Evolutionary conservation across 441 rosid genomes (phyloP).

Genomic region (Gossypium davidsonii): DNA sequence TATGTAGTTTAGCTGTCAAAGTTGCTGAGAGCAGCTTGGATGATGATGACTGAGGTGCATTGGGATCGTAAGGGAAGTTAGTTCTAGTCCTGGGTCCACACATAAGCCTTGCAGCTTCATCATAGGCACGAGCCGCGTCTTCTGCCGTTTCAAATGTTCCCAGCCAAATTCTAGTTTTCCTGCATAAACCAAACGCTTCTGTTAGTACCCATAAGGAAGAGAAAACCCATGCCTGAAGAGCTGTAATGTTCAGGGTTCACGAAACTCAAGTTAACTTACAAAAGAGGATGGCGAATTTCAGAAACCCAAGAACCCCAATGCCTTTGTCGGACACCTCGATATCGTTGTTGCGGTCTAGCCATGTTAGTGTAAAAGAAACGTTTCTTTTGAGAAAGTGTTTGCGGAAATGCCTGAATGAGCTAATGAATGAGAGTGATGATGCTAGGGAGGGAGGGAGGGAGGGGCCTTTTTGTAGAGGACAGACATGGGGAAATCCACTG

Average conservation of each 20-base stretch:
- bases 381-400: slow-evolving; percentile 4
- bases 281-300: slow-evolving; percentile 88
- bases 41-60: slow-evolving; percentile 53
- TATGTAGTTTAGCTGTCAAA: slow-evolving; percentile 76
- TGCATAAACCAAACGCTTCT: slow-evolving; percentile 28
- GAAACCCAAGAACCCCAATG: slow-evolving; percentile 99
- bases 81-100: slow-evolving; percentile 88
- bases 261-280: slow-evolving; percentile 37
- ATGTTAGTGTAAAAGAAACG: slow-evolving; percentile 17
- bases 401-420: too few species aligned
- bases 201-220: not conserved
- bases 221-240: not conserved
- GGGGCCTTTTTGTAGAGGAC: slow-evolving; percentile 47
- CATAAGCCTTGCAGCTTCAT: slow-evolving; percentile 95
- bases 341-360: slow-evolving; percentile 90
- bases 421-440: slow-evolving; percentile 7
- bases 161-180: slow-evolving; percentile 93
- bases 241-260: not conserved
- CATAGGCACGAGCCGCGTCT: slow-evolving; percentile 91
- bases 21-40: slow-evolving; percentile 89
- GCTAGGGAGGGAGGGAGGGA: slow-evolving; percentile 18
- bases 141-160: slow-evolving; percentile 97
- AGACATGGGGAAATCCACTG: slow-evolving; percentile 39
- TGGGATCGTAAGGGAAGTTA: slow-evolving; percentile 81
- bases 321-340: slow-evolving; percentile 91